Evolutionary conservation across 768 basidiomycete genomes (phyloP), one percentile per base, ranked within the genome.

Genomic region (Scleroderma bovista): DNA sequence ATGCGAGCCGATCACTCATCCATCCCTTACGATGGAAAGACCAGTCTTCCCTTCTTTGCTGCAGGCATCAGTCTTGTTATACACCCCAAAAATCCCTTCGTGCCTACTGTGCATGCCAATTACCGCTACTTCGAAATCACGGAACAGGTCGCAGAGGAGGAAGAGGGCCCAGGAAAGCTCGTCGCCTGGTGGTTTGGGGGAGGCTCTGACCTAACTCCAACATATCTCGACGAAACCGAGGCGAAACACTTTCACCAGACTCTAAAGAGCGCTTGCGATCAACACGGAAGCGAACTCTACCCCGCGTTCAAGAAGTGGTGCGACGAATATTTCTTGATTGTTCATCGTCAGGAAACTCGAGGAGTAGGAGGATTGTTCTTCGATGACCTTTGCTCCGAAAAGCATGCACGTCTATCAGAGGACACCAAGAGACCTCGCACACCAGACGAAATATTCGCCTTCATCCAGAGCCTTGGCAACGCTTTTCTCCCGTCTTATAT

Each of bases 111-210:
- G 6, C 95, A 99, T 66, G 83, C 89, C 51, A 99, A 99, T 67
- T 96, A 94, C 60, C 89, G 96, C 48, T 98, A 97, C 69, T 99
- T 99, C 62, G 95, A 98, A 68, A 81, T 96, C 55, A 84, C 83
- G 2, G 80, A 86, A 55, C 70, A 72, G 38, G 58, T 58, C 1
- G 54, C 56, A 3, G 63, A 61, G 20, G 67, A 68, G 33, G 69
- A 69, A 3, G 63, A 64, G 47, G 62, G 41, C 3, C 41, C 70
- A 22, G 75, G 78, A 8, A 76, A 79, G 56, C 69, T 89, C 17
- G 69, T 93, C 37, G 84, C 93, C 23, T 97, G 94, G 93, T 99
- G 95, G 96, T 99, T 98, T 62, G 95, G 96, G 17, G 96, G 96
- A 31, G 95, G 95, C 7, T 84, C 83, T 7, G 95, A 99, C 65